A percentile compares a stretch with the other conserved stretches of the same genome.
Evolutionary conservation across 305 asterid species (phyloP).

Genomic region (Fraxinus latifolia): DNA sequence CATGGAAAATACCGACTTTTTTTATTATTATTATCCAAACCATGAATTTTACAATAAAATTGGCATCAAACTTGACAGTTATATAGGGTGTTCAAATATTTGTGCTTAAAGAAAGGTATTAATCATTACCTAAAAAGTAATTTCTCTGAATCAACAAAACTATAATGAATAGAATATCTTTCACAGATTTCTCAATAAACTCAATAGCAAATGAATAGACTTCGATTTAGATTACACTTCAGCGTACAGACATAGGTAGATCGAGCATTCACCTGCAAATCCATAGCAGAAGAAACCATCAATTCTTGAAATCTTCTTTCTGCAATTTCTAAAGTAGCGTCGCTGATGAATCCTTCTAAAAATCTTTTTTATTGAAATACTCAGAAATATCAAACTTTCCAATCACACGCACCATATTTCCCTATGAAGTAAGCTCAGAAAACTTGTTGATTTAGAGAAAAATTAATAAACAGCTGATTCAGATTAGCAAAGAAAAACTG

Average conservation of each 20-base stretch:
- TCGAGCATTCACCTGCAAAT: constrained; percentile 30
- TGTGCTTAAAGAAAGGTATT: background rate
- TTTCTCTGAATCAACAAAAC: background rate
- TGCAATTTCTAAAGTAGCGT: constrained; percentile 12
- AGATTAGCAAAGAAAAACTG: background rate
- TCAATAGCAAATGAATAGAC: background rate
- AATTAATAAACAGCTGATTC: background rate
- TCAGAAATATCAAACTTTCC: constrained; percentile 12
- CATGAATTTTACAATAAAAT: background rate
- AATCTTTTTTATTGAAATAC: background rate
- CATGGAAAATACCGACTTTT: background rate
- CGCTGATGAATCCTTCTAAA: background rate
- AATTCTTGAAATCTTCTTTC: background rate
- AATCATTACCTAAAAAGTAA: background rate
- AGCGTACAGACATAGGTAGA: background rate
- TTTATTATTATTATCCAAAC: too few relatives aligned
- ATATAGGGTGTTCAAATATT: background rate
- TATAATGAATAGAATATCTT: background rate
- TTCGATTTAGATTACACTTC: background rate
- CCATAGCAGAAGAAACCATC: constrained; percentile 32
- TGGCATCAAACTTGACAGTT: background rate
- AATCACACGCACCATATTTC: background rate
- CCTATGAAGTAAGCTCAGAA: background rate
- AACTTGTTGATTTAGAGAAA: constrained; percentile 21
- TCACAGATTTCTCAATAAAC: background rate